Evolutionary conservation across 2,329 filamentous ascomycete species (phyloP).

Genomic region (Pseudocercospora cruenta): DNA sequence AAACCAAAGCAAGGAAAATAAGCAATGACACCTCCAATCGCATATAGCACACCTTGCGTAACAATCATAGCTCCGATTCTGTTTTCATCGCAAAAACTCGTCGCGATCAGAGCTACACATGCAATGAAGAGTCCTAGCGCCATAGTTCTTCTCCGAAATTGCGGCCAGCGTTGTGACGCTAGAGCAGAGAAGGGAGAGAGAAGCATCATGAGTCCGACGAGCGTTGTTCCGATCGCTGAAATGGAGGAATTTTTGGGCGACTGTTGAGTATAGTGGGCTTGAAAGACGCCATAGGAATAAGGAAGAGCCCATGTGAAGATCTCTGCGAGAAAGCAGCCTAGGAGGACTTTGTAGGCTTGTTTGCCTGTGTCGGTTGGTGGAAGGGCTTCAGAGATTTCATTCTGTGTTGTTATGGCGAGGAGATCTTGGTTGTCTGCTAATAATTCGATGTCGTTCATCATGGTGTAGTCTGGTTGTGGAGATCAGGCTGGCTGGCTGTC

Average conservation of each 20-base stretch:
- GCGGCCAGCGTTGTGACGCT: slow-evolving; percentile 43
- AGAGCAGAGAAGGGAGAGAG: slow-evolving; percentile 46
- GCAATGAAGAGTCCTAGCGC: slow-evolving; percentile 43
- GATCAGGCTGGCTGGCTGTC: too few relatives aligned
- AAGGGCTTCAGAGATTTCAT: neutral
- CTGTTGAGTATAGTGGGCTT: slow-evolving; percentile 2
- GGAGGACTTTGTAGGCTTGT: neutral
- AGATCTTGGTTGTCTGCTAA: neutral
- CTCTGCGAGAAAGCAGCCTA: neutral
- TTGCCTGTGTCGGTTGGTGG: neutral
- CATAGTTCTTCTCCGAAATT: slow-evolving; percentile 39
- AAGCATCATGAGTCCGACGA: slow-evolving; percentile 52
- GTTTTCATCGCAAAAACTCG: slow-evolving; percentile 36
- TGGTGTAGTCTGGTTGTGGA: too few relatives aligned
- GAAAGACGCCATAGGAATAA: slow-evolving; percentile 9
- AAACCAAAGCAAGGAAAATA: slow-evolving; percentile 56
- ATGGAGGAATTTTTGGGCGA: slow-evolving; percentile 30
- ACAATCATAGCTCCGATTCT: slow-evolving; percentile 39
- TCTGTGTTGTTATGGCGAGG: too few relatives aligned
- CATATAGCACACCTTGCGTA: slow-evolving; percentile 48
- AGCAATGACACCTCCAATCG: slow-evolving; percentile 53
- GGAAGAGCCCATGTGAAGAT: neutral
- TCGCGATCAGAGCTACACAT: slow-evolving; percentile 39
- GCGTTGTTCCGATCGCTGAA: slow-evolving; percentile 50
- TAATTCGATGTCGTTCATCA: neutral